Evolutionary conservation across 441 rosid genomes (phyloP), one percentile per base, ranked within the genome.

Genomic region (Cnidoscolus chayamansa): DNA sequence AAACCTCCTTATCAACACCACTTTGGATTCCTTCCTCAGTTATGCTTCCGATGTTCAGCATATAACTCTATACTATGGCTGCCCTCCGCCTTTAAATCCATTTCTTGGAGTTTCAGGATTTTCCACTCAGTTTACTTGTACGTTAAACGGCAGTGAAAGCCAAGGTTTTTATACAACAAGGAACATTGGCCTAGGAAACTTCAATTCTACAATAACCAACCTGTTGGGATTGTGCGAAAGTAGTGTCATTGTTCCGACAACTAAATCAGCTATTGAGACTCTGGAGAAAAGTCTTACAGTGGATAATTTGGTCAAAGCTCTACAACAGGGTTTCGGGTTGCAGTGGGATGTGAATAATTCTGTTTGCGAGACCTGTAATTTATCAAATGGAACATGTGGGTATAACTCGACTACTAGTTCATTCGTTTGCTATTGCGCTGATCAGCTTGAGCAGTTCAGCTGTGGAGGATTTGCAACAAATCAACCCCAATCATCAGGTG

Each of bases 331-430:
- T 30, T 87, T 90, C 40, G 82, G 69, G 71, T 43, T 88, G 71
- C 7, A 15, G 62, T 72, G 84, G 84, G 7, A 7, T 0, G 74
- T 35, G 35, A 62, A 70, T 1, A 31, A 72, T 54, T 1, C 32
- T 0, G 1, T 1, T 6, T 84, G 89, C 68, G 25, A 1, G 0
- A 0, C 0, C 2, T 90, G 90, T 55, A 0, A 48, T 4, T 0
- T 0, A 0, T 75, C 80, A 1, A 63, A 37, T 0, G 91, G 91
- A 19, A 65, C n/a, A 49, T 87, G 90, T 60, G 96, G 93, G 15
- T 68, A 40, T 37, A 61, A 73, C 48, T 6, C 15, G 7, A 25
- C 1, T 6, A 53, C 80, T 3, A 1, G 11, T 50, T 10, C 2
- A 16, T 85, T 86, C 51, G 10, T 15, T 48, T 90, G 96, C 62